These are phyloP conservation scores for Candolleomyces efflorescens DNA, from an alignment of 768 basidiomycete species.

Conservation along the genomic window DNA sequence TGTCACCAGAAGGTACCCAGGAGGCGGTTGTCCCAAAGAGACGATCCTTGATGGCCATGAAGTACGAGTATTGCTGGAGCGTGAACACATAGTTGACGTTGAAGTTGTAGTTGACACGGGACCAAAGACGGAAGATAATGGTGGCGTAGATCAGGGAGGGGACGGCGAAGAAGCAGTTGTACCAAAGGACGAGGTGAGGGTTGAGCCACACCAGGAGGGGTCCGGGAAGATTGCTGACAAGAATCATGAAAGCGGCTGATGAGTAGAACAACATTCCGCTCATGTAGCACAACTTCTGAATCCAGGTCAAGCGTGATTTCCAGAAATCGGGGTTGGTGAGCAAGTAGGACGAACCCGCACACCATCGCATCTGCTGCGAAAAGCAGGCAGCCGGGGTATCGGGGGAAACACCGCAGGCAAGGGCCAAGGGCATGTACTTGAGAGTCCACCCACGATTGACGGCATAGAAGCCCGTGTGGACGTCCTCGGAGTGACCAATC, in stretches of 20 bases:
- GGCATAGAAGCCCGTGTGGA: constrained; percentile 25
- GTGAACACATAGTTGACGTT: constrained; percentile 23
- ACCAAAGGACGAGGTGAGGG: constrained; percentile 20
- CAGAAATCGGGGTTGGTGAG: constrained; percentile 23
- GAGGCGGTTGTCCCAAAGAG: constrained; percentile 21
- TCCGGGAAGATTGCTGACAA: constrained; percentile 20
- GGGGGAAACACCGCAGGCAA: constrained; percentile 23
- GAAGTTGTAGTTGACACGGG: constrained; percentile 20
- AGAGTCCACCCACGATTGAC: constrained; percentile 22
- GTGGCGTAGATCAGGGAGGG: constrained; percentile 23
- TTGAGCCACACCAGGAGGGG: constrained; percentile 19
- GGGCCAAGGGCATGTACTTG: constrained; percentile 23
- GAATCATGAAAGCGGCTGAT: constrained; percentile 19
- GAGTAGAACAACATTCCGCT: constrained; percentile 25
- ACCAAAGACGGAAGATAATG: constrained; percentile 23
- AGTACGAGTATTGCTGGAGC: constrained; percentile 24
- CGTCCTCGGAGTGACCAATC: constrained; percentile 24
- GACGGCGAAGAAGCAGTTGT: constrained; percentile 22
- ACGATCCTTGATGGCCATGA: constrained; percentile 25
- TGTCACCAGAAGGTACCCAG: constrained; percentile 25
- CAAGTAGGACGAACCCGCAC: constrained; percentile 21
- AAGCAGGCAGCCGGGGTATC: constrained; percentile 24
- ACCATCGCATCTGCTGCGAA: constrained; percentile 28
- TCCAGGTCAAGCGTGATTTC: constrained; percentile 19
- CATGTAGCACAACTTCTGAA: constrained; percentile 24